These are phyloP conservation scores for Populus davidiana DNA, from an alignment of 345 rosid species.

Conservation along the genomic window DNA sequence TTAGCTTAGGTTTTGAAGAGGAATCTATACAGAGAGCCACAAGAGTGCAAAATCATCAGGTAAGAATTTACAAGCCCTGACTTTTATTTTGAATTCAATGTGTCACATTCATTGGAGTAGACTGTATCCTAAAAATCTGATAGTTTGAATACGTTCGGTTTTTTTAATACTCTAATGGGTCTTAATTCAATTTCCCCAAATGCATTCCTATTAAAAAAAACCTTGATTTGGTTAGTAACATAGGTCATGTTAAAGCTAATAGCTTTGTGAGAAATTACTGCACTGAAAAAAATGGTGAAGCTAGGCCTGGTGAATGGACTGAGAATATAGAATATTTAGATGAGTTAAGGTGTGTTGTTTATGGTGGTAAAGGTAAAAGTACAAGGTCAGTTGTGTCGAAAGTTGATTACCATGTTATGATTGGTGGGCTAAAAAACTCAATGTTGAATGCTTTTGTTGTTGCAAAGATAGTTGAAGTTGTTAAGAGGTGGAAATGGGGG, in stretches of 20 bases:
- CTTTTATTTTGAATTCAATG: no score
- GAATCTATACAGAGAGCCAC: no score
- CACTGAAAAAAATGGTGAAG: conserved; percentile 28
- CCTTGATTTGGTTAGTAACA: no score
- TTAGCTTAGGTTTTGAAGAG: no score
- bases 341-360: conserved; percentile 72
- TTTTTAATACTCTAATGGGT: no score
- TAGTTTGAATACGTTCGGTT: no score
- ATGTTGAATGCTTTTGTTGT: conserved; percentile 68
- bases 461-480: conserved; percentile 81
- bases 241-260: neutral
- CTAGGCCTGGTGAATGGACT: conserved; percentile 56
- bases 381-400: conserved; percentile 81
- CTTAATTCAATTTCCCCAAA: no score
- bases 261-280: conserved; percentile 43
- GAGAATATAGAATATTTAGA: conserved; percentile 86
- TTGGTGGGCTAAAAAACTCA: conserved; percentile 79
- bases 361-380: conserved; percentile 56
- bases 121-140: no score
- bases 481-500: conserved; percentile 95
- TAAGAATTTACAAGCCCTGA: no score
- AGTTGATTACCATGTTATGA: conserved; percentile 71
- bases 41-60: no score
- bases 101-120: no score
- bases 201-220: no score